A percentile compares a stretch with the other conserved stretches of the same genome.
These are phyloP conservation scores for Leccinum rimulosum DNA, from an alignment of 768 basidiomycete genomes.

Conservation along the genomic window DNA sequence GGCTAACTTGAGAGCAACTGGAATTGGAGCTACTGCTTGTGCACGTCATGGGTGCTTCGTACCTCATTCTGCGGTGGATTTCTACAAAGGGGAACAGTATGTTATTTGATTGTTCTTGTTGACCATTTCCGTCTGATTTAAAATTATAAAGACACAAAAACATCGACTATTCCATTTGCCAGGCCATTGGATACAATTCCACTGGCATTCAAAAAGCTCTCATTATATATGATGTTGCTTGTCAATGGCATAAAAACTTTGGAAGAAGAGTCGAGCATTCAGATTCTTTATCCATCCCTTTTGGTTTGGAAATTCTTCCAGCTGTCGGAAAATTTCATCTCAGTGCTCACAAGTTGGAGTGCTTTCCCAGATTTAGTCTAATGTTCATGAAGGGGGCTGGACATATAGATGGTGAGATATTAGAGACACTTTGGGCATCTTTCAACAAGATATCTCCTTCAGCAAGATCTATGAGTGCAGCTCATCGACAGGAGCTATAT, in stretches of 20 bases:
- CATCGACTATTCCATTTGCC: slow-evolving; percentile 27
- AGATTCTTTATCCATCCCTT: background rate
- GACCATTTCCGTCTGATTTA: background rate
- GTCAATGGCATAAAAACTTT: slow-evolving; percentile 25
- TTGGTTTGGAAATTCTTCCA: slow-evolving; percentile 3
- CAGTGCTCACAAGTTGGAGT: slow-evolving; percentile 26
- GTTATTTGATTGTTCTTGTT: background rate
- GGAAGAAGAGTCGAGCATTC: background rate
- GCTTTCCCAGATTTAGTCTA: slow-evolving; percentile 22
- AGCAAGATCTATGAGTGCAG: slow-evolving; percentile 19
- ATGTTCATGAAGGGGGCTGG: slow-evolving; percentile 24
- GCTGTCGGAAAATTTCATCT: slow-evolving; percentile 32
- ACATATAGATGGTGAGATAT: slow-evolving; percentile 31
- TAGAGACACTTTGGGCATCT: slow-evolving; percentile 34
- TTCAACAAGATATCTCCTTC: slow-evolving; percentile 29
- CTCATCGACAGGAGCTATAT: slow-evolving; percentile 25
- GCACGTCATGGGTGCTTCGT: slow-evolving; percentile 14
- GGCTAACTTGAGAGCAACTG: background rate
- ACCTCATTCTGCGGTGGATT: slow-evolving; percentile 31
- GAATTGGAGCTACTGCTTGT: slow-evolving; percentile 1
- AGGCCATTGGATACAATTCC: slow-evolving; percentile 14
- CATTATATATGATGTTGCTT: slow-evolving; percentile 32
- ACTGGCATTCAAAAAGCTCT: background rate
- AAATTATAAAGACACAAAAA: slow-evolving; percentile 26
- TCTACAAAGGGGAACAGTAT: slow-evolving; percentile 28